Percentiles rank a stretch among this genome's conserved stretches.
Conservation (phyloP, 352 stramenopile species). For the Phytopythium oedochilum region DNA sequence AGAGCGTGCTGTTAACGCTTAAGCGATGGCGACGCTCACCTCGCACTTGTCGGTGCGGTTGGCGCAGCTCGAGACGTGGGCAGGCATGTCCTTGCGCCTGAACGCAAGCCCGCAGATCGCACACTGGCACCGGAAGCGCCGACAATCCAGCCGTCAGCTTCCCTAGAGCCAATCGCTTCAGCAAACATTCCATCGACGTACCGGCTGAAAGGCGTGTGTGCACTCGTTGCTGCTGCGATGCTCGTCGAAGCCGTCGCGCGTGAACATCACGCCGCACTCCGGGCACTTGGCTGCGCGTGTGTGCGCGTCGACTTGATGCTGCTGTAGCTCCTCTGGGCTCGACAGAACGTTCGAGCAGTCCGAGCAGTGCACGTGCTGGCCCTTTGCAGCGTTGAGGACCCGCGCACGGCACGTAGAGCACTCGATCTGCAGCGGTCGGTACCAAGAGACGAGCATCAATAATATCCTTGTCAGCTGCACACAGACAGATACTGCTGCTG, state of each 20-base stretch:
- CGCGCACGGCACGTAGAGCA: slow-evolving; percentile 31
- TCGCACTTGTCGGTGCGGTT: slow-evolving; percentile 55
- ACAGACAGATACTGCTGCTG: too few relatives aligned
- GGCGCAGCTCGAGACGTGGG: slow-evolving; percentile 33
- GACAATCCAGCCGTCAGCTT: too few relatives aligned
- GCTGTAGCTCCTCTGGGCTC: slow-evolving; percentile 6
- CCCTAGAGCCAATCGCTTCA: too few relatives aligned
- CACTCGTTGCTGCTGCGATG: slow-evolving; percentile 20
- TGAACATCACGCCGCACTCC: slow-evolving; percentile 26
- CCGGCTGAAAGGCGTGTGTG: slow-evolving; percentile 17
- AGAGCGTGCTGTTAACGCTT: not conserved
- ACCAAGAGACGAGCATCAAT: not conserved
- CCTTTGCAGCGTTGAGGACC: slow-evolving; percentile 21
- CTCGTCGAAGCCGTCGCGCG: slow-evolving; percentile 8
- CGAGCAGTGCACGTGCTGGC: slow-evolving; percentile 35
- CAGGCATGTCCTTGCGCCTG: slow-evolving; percentile 31
- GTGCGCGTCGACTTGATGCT: slow-evolving; percentile 19
- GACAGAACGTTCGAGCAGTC: slow-evolving; percentile 21
- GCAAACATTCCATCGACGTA: slow-evolving; percentile 6
- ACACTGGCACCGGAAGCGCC: slow-evolving; percentile 32
- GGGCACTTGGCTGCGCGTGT: slow-evolving; percentile 15
- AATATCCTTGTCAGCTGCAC: too few relatives aligned
- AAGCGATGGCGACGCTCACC: slow-evolving; percentile 12
- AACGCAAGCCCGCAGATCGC: slow-evolving; percentile 43
- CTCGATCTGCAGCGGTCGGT: slow-evolving; percentile 18